Percentiles rank a stretch among this genome's conserved stretches.
These are phyloP conservation scores for Croton setiger DNA, from an alignment of 441 rosid genomes.

Conservation along the genomic window DNA sequence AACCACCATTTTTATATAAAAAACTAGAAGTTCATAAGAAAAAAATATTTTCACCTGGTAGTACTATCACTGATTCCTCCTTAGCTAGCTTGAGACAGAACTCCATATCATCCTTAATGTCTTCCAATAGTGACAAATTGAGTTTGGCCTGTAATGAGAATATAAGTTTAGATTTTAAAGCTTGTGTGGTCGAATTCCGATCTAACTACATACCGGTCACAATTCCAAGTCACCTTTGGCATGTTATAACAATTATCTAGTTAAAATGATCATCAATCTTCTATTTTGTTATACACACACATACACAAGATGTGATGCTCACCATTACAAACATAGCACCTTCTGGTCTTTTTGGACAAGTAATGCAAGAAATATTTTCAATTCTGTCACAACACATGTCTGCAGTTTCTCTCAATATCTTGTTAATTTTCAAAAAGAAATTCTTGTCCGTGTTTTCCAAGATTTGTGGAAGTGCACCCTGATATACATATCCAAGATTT, in stretches of 20 bases:
- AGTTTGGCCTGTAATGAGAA: conserved; percentile 36
- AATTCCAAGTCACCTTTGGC: no score
- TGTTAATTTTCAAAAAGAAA: conserved; percentile 46
- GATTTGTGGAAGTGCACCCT: conserved; percentile 74
- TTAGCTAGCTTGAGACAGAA: conserved; percentile 56
- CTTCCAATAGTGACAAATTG: conserved; percentile 39
- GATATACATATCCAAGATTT: neutral
- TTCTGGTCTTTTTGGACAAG: conserved; percentile 58
- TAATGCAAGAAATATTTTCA: conserved; percentile 51
- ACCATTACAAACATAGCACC: conserved; percentile 57
- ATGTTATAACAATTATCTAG: neutral
- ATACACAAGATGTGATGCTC: neutral
- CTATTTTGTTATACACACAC: no score
- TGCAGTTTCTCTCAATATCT: conserved; percentile 41
- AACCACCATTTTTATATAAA: neutral
- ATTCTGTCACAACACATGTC: conserved; percentile 46
- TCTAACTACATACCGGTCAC: no score
- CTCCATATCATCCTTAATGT: conserved; percentile 50
- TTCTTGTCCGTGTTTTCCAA: conserved; percentile 51
- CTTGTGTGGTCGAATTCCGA: no score
- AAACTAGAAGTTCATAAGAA: no score
- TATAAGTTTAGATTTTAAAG: no score
- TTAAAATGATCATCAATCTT: neutral
- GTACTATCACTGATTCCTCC: conserved; percentile 47
- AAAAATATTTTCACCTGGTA: conserved; percentile 34